Conservation (phyloP, 495 filamentous ascomycete species). For the Usnea hakonensis region DNA sequence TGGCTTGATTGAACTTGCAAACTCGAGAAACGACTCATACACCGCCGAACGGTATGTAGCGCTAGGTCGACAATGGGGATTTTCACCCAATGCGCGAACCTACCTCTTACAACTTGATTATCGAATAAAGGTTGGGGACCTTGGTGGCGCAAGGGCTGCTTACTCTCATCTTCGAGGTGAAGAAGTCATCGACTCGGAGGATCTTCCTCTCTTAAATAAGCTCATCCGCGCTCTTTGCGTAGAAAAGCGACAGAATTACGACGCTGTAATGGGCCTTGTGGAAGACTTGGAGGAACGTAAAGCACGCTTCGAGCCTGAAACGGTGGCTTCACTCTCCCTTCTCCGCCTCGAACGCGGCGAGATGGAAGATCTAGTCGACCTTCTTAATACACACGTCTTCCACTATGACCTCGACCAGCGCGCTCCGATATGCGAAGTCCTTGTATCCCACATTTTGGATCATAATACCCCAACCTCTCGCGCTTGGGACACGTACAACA, state of each 20-base stretch:
- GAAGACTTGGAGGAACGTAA: constrained; percentile 67
- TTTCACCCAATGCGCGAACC: constrained; percentile 57
- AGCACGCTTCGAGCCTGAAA: constrained; percentile 58
- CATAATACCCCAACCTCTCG: constrained; percentile 48
- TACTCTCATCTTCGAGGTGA: constrained; percentile 54
- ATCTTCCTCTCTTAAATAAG: constrained; percentile 60
- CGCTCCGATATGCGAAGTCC: constrained; percentile 48
- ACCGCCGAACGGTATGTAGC: constrained; percentile 63
- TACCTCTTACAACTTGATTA: constrained; percentile 69
- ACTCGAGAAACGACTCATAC: constrained; percentile 58
- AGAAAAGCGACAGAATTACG: constrained; percentile 46
- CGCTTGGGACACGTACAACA: constrained; percentile 74
- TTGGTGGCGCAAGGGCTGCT: constrained; percentile 54
- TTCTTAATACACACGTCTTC: constrained; percentile 60
- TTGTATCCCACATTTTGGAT: constrained; percentile 61
- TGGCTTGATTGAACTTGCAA: constrained; percentile 63
- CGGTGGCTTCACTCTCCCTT: constrained; percentile 60
- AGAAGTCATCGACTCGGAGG: constrained; percentile 44
- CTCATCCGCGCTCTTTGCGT: constrained; percentile 67
- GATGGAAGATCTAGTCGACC: constrained; percentile 64
- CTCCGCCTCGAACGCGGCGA: constrained; percentile 67
- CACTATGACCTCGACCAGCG: constrained; percentile 60
- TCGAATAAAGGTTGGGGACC: constrained; percentile 57
- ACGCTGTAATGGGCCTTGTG: constrained; percentile 63
- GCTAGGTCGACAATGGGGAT: constrained; percentile 53